These are phyloP conservation scores for Aspergillus ustus DNA, from an alignment of 2,329 filamentous ascomycete genomes.

Conservation along the genomic window DNA sequence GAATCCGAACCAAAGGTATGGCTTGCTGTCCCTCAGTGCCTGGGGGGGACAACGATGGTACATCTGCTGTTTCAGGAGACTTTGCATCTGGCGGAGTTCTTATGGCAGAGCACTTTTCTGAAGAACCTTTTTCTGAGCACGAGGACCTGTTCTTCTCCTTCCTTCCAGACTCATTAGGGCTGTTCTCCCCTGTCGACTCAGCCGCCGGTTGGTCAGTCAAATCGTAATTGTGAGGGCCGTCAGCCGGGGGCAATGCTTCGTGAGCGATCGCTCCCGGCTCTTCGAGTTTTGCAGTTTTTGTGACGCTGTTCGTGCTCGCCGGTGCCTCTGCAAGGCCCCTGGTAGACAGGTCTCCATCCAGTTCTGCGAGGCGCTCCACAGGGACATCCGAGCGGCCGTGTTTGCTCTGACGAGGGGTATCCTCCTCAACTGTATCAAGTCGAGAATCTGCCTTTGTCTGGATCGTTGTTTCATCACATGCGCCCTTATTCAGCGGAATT, in stretches of 20 bases:
- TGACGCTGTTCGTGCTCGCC: not conserved
- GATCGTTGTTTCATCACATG: not conserved
- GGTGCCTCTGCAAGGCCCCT: too few species aligned
- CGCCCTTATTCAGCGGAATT: not conserved
- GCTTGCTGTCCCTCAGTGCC: constrained; percentile 1
- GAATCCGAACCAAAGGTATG: constrained; percentile 2
- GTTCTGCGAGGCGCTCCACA: not conserved
- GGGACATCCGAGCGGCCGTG: not conserved
- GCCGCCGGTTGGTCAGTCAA: not conserved
- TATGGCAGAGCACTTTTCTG: not conserved
- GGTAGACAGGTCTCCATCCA: too few species aligned
- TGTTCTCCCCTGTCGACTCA: not conserved
- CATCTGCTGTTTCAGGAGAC: not conserved
- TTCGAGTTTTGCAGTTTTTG: not conserved
- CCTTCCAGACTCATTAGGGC: not conserved
- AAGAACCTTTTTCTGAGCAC: not conserved
- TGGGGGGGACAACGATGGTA: not conserved
- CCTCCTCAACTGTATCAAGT: not conserved
- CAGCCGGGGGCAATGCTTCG: too few species aligned
- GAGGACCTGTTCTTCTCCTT: not conserved
- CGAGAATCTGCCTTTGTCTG: not conserved
- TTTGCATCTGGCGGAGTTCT: not conserved
- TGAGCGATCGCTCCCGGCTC: not conserved
- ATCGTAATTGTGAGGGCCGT: not conserved
- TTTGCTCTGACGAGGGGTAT: not conserved